A percentile compares a stretch with the other conserved stretches of the same genome.
phyloP scores from a whole-genome alignment of 2,329 filamentous ascomycete species.

The Botryotinia calthae region DNA sequence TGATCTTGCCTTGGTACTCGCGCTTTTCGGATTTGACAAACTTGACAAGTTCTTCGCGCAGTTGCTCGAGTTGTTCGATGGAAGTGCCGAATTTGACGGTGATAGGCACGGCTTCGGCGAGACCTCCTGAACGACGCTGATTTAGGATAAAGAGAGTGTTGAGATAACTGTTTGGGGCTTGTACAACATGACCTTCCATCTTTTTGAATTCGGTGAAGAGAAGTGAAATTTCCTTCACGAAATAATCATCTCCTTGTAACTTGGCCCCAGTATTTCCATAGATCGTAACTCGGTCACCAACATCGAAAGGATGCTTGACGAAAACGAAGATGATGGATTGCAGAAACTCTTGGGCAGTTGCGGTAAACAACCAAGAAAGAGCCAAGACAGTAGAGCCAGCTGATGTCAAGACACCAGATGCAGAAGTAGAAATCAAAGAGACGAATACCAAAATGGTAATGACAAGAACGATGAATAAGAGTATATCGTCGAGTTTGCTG shows the following conservation, averaged over 20 bases:
- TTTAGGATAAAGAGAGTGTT: slow-evolving; percentile 95
- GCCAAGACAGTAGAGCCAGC: slow-evolving; percentile 85
- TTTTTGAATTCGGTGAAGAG: slow-evolving; percentile 98
- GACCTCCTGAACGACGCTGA: slow-evolving; percentile 81
- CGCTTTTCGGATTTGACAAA: slow-evolving; percentile 85
- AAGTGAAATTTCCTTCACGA: slow-evolving; percentile 89
- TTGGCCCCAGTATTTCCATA: slow-evolving; percentile 85
- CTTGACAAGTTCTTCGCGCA: slow-evolving; percentile 76
- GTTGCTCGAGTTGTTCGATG: slow-evolving; percentile 74
- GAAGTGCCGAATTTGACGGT: slow-evolving; percentile 87
- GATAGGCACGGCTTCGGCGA: slow-evolving; percentile 82
- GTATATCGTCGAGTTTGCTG: slow-evolving; percentile 81
- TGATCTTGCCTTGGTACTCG: slow-evolving; percentile 81
- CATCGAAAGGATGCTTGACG: slow-evolving; percentile 95
- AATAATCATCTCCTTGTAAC: slow-evolving; percentile 86
- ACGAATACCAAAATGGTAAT: slow-evolving; percentile 84
- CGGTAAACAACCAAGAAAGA: slow-evolving; percentile 87
- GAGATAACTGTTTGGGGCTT: slow-evolving; percentile 90
- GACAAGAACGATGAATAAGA: slow-evolving; percentile 80
- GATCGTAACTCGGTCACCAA: slow-evolving; percentile 86
- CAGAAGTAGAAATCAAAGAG: slow-evolving; percentile 83
- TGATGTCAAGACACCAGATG: slow-evolving; percentile 86
- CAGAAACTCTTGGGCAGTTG: slow-evolving; percentile 90
- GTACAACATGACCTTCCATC: slow-evolving; percentile 94
- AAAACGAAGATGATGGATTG: slow-evolving; percentile 95